Evolutionary conservation across 208 protist genomes (phyloP).

Genomic region (Naegleria lovaniensis): DNA sequence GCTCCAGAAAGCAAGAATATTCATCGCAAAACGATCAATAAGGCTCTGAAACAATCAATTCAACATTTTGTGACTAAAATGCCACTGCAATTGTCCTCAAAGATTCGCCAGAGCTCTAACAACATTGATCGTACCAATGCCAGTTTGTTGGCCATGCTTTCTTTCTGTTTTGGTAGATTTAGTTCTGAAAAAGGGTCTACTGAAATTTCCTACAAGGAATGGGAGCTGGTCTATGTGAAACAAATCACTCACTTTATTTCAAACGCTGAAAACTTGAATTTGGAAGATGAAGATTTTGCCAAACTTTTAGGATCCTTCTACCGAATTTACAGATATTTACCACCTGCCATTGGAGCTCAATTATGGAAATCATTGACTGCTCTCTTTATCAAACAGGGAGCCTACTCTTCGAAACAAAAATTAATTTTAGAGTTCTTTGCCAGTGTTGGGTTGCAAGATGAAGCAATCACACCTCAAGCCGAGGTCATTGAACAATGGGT

Average conservation of each 20-base stretch:
- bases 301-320: not conserved
- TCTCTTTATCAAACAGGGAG: not conserved
- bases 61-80: not conserved
- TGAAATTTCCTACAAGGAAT: not conserved
- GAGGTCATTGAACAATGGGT: not conserved
- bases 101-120: not conserved
- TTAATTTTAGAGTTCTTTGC: not conserved
- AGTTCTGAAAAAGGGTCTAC: not conserved
- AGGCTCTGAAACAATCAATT: not conserved
- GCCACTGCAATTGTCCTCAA: not conserved
- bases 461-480: not conserved
- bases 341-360: not conserved
- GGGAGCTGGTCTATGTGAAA: not conserved
- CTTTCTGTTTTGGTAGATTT: not conserved
- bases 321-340: not conserved
- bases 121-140: not conserved
- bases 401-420: not conserved
- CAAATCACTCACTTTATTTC: not conserved
- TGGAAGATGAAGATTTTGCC: not conserved
- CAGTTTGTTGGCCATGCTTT: not conserved
- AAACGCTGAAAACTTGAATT: not conserved
- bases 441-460: not conserved
- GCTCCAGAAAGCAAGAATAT: not conserved
- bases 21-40: not conserved
- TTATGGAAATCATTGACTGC: not conserved